Evolutionary conservation across 371 early-diverging fungal species (phyloP).

Genomic region (Lichtheimia ornata): DNA sequence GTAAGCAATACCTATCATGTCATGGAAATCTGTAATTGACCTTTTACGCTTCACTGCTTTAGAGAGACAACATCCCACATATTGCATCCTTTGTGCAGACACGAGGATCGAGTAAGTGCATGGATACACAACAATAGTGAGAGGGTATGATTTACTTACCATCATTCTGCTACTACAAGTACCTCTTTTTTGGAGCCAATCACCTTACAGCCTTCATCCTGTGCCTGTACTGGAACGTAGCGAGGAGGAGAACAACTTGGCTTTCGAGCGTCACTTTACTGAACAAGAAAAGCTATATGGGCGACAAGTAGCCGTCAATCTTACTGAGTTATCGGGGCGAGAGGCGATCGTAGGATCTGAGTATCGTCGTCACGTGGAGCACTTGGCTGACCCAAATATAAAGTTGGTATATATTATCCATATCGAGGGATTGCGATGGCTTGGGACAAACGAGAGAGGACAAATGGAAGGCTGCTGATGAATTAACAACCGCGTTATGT

Average conservation of each 20-base stretch:
- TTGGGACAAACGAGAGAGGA: not conserved
- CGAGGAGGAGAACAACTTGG: conserved; percentile 52
- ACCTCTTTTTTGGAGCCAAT: conserved; percentile 73
- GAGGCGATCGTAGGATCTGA: conserved; percentile 56
- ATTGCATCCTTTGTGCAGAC: conserved; percentile 68
- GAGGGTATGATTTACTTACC: too few relatives aligned
- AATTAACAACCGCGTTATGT: not conserved
- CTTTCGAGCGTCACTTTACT: conserved; percentile 68
- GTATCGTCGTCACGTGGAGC: conserved; percentile 46
- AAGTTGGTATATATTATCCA: conserved; percentile 26
- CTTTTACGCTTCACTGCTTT: not conserved
- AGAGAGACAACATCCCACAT: conserved; percentile 53
- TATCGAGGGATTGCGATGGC: not conserved
- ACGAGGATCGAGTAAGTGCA: conserved; percentile 60
- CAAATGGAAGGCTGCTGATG: not conserved
- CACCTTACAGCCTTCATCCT: conserved; percentile 69
- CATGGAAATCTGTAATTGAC: not conserved
- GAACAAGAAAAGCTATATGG: conserved; percentile 71
- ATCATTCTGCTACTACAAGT: conserved; percentile 19
- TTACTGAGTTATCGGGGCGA: conserved; percentile 61
- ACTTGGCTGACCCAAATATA: conserved; percentile 45
- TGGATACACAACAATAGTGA: too few relatives aligned
- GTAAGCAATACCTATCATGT: conserved; percentile 11
- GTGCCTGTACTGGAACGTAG: conserved; percentile 60
- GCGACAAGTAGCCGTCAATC: conserved; percentile 79